Evolutionary conservation across 2,329 filamentous ascomycete genomes (phyloP).

Genomic region (Colletotrichum lini): DNA sequence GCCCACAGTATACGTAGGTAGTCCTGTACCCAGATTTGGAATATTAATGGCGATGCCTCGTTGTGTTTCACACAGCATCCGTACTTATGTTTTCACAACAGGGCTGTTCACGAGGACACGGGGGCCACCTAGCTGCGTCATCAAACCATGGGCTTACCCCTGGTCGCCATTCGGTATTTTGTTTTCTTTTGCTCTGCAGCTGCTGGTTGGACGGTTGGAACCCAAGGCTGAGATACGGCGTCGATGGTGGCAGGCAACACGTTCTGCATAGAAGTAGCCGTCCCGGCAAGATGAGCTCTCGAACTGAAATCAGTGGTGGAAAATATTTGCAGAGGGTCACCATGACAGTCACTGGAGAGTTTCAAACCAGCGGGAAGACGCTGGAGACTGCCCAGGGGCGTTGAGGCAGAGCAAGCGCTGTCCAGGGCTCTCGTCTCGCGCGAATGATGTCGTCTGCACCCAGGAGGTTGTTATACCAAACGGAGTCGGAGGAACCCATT

Average conservation of each 20-base stretch:
- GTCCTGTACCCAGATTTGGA: background rate
- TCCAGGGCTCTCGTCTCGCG: background rate
- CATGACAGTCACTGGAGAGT: no score
- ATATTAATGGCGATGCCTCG: background rate
- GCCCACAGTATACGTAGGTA: no score
- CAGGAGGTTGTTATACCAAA: background rate
- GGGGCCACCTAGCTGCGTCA: background rate
- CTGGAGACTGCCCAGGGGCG: background rate
- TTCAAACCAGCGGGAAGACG: background rate
- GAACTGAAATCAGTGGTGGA: background rate
- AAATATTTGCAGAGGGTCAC: background rate
- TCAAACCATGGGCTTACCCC: background rate
- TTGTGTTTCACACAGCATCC: background rate
- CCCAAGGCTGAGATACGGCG: background rate
- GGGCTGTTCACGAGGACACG: background rate
- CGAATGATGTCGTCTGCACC: background rate
- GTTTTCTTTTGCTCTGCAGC: background rate
- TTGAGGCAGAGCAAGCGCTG: background rate
- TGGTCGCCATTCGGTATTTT: background rate
- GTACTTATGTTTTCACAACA: background rate
- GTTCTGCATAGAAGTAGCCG: background rate
- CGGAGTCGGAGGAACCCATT: background rate
- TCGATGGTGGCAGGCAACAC: no score
- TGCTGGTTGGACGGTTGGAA: background rate
- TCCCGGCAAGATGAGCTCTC: background rate